Conservation (phyloP, 768 basidiomycete species). For the Leccinellum luteum region DNA sequence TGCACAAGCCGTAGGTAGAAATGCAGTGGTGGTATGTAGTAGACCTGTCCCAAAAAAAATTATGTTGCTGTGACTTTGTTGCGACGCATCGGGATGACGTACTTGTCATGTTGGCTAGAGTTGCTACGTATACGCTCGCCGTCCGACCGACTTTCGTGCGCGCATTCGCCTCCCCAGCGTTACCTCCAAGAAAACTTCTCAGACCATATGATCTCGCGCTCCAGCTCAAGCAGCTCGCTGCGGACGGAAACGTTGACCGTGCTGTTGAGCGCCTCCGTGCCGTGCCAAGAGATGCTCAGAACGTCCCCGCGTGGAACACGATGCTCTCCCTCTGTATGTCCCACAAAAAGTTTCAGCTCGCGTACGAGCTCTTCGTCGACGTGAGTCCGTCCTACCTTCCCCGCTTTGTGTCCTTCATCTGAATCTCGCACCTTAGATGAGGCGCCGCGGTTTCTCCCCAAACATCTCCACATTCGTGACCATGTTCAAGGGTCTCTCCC, state of each 20-base stretch:
- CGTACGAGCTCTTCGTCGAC: conserved; percentile 66
- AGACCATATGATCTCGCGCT: conserved; percentile 61
- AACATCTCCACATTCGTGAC: conserved; percentile 66
- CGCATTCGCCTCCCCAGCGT: neutral
- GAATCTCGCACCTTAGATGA: conserved; percentile 57
- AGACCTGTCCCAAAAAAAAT: neutral
- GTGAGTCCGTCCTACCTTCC: conserved; percentile 40
- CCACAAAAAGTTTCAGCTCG: conserved; percentile 52
- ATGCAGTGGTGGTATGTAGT: neutral
- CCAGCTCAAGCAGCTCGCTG: conserved; percentile 57
- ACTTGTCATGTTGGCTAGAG: conserved; percentile 16
- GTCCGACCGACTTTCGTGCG: conserved; percentile 1
- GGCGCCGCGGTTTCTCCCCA: conserved; percentile 74
- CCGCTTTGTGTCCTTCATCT: neutral
- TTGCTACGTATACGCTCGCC: neutral
- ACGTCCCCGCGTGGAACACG: conserved; percentile 76
- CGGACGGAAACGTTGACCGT: conserved; percentile 52
- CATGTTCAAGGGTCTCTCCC: conserved; percentile 61
- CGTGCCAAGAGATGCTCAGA: conserved; percentile 71
- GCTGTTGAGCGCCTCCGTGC: conserved; percentile 68
- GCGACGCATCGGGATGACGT: conserved; percentile 3
- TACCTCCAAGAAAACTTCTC: conserved; percentile 36
- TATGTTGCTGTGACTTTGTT: neutral
- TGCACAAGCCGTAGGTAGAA: conserved; percentile 37
- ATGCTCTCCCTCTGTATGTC: conserved; percentile 66